phyloP scores from a whole-genome alignment of 2,329 filamentous ascomycete genomes.

The Hypoxylon sp. region DNA sequence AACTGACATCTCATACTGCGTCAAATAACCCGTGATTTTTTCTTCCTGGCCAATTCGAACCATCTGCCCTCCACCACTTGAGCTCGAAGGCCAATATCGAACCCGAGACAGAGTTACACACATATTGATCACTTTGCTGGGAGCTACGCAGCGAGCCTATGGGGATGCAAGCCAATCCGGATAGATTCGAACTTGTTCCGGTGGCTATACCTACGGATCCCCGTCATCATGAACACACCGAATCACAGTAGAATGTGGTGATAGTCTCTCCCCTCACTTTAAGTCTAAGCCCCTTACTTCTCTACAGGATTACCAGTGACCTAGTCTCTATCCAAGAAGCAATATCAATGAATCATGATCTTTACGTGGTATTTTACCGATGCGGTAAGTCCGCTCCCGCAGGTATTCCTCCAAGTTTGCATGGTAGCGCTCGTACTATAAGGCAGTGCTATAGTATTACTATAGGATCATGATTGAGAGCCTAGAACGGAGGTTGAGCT shows the following conservation, averaged over 20 bases:
- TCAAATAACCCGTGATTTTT: slow-evolving; percentile 34
- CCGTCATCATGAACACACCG: slow-evolving; percentile 26
- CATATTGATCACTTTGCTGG: slow-evolving; percentile 6
- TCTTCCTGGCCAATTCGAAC: slow-evolving; percentile 40
- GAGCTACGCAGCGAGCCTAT: slow-evolving; percentile 33
- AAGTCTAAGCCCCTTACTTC: slow-evolving; percentile 17
- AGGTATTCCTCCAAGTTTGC: not conserved
- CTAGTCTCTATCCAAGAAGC: not conserved
- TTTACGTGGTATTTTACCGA: not conserved
- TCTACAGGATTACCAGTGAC: not conserved
- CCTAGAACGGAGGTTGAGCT: slow-evolving; percentile 1
- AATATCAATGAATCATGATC: slow-evolving; percentile 2
- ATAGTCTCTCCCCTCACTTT: slow-evolving; percentile 1
- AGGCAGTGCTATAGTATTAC: not conserved
- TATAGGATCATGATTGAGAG: not conserved
- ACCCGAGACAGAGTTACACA: slow-evolving; percentile 24
- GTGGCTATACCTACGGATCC: slow-evolving; percentile 23
- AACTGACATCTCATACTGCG: slow-evolving; percentile 43
- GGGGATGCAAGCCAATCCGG: slow-evolving; percentile 23
- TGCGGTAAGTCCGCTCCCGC: not conserved
- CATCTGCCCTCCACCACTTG: slow-evolving; percentile 32
- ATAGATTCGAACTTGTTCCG: slow-evolving; percentile 19
- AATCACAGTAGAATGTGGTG: not conserved
- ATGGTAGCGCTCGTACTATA: slow-evolving; percentile 2
- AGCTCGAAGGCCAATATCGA: slow-evolving; percentile 29